Evolutionary conservation across 1,284 basidiomycete genomes (phyloP).

Genomic region (Rhodotorula sp.): DNA sequence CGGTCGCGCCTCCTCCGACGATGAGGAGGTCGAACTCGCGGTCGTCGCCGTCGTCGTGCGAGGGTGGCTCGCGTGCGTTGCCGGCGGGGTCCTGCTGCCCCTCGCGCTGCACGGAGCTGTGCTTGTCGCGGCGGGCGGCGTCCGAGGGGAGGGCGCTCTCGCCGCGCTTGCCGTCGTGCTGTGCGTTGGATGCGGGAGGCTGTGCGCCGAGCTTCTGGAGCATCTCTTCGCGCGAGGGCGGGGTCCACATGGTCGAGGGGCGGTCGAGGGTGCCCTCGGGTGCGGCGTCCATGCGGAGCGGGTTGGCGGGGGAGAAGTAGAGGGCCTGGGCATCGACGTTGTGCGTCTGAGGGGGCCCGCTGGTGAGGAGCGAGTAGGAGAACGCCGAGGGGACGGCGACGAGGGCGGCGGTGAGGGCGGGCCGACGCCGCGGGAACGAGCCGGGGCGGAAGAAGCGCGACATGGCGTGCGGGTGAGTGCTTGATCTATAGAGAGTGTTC

Average conservation of each 20-base stretch:
- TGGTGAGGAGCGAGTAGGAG: constrained; percentile 24
- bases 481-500: background rate
- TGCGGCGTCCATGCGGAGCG: constrained; percentile 19
- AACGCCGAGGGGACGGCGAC: constrained; percentile 5
- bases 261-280: constrained; percentile 26
- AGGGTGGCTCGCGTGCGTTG: constrained; percentile 11
- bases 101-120: background rate
- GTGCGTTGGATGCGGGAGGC: background rate
- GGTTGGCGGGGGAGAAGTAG: constrained; percentile 15
- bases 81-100: constrained; percentile 2
- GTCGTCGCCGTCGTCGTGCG: background rate
- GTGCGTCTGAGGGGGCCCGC: background rate
- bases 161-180: constrained; percentile 20
- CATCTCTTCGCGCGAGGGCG: constrained; percentile 36
- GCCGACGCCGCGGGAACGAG: constrained; percentile 18
- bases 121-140: constrained; percentile 8
- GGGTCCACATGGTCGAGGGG: constrained; percentile 36
- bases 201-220: constrained; percentile 27
- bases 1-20: constrained; percentile 88
- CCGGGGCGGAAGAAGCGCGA: constrained; percentile 30
- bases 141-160: constrained; percentile 1
- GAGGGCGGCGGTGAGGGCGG: constrained; percentile 23
- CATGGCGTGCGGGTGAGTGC: background rate
- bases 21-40: constrained; percentile 78
- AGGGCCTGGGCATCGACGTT: constrained; percentile 23